These are phyloP conservation scores for Triangularia verruculosa DNA, from an alignment of 2,329 filamentous ascomycete genomes.

Conservation along the genomic window DNA sequence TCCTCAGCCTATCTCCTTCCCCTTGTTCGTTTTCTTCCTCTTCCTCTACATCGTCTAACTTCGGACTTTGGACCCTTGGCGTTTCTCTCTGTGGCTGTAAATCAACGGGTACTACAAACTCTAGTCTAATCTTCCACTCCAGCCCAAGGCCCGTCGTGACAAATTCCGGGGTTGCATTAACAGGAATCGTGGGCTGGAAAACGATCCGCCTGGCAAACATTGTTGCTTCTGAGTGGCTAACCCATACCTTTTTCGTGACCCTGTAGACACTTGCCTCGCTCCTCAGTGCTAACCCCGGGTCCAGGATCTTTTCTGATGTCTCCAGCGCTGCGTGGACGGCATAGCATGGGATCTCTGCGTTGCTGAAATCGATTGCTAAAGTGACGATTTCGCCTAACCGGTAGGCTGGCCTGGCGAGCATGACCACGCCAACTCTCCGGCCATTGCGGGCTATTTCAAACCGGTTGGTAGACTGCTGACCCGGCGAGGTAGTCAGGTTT, in stretches of 20 bases:
- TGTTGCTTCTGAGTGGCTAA: conserved; percentile 74
- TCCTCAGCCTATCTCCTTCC: neutral
- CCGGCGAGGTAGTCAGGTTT: conserved; percentile 58
- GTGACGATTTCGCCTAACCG: conserved; percentile 84
- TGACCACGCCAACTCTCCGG: conserved; percentile 85
- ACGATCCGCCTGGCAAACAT: conserved; percentile 75
- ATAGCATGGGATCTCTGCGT: conserved; percentile 77
- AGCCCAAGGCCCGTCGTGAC: conserved; percentile 83
- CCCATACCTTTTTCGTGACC: conserved; percentile 79
- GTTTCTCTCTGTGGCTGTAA: conserved; percentile 9
- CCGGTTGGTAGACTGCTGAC: conserved; percentile 80
- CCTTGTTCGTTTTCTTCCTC: conserved; percentile 11
- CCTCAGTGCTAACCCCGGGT: conserved; percentile 74
- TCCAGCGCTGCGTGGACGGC: conserved; percentile 82
- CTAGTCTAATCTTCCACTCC: conserved; percentile 84
- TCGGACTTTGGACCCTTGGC: conserved; percentile 33
- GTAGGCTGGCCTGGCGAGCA: conserved; percentile 84
- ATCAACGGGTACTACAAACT: conserved; percentile 78
- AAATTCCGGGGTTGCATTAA: conserved; percentile 83
- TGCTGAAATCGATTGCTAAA: conserved; percentile 78
- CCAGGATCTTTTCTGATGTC: conserved; percentile 75
- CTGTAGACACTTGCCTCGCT: conserved; percentile 83
- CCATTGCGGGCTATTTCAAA: conserved; percentile 94
- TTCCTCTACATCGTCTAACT: conserved; percentile 28
- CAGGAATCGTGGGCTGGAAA: conserved; percentile 81